Evolutionary conservation across 345 rosid genomes (phyloP).

Genomic region (Eucalyptus rudis): DNA sequence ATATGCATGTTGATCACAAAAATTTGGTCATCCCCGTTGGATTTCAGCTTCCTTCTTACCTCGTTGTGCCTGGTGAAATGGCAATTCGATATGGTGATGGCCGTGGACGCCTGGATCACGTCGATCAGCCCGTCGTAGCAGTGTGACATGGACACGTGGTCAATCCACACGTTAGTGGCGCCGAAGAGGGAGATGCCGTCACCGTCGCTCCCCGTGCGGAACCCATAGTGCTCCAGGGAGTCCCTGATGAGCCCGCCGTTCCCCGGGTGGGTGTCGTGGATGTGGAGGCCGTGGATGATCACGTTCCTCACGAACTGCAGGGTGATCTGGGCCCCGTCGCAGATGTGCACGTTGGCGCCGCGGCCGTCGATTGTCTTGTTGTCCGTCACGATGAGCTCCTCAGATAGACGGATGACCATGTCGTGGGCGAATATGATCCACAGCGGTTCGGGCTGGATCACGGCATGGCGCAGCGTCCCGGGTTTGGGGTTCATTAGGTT

Average conservation of each 20-base stretch:
- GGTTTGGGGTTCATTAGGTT: constrained; percentile 14
- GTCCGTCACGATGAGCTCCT: constrained; percentile 49
- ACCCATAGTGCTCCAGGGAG: constrained; percentile 38
- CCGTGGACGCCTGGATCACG: constrained; percentile 57
- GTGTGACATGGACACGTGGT: constrained; percentile 54
- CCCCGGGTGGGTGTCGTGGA: constrained; percentile 35
- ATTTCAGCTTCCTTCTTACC: constrained; percentile 1
- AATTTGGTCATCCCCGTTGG: background rate
- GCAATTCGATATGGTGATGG: constrained; percentile 65
- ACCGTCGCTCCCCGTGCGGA: constrained; percentile 52
- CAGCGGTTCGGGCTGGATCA: constrained; percentile 23
- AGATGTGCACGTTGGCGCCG: constrained; percentile 34
- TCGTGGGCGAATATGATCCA: constrained; percentile 42
- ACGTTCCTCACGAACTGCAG: constrained; percentile 43
- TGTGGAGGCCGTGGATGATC: constrained; percentile 54
- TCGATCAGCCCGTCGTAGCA: constrained; percentile 72
- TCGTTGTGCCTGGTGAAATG: constrained; percentile 79
- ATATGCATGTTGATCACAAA: background rate
- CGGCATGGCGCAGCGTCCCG: constrained; percentile 25
- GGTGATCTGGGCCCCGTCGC: constrained; percentile 52
- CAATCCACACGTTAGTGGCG: constrained; percentile 60
- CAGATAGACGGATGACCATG: constrained; percentile 50
- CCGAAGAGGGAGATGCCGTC: constrained; percentile 70
- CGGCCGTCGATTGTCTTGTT: constrained; percentile 74
- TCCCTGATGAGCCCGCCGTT: constrained; percentile 61